Evolutionary conservation across 2,329 filamentous ascomycete species (phyloP), one percentile per base, ranked within the genome.

Genomic region (Botrytis fabae): DNA sequence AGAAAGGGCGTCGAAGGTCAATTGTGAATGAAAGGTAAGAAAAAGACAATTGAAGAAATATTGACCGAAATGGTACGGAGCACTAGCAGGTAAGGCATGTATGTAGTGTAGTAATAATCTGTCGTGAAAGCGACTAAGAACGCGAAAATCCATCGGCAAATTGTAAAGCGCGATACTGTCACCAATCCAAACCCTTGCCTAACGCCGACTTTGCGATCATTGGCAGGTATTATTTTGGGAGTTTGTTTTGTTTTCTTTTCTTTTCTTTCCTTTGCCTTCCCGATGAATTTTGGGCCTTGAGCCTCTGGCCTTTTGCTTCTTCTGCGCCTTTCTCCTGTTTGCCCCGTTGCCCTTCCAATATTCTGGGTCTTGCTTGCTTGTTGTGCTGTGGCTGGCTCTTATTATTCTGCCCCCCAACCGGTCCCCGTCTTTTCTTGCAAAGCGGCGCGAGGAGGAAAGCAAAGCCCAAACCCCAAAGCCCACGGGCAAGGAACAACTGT

Each of bases 121-220:
- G 42, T 38, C 32, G 38, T 60, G 61, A 46, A 62, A n/a, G 60
- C 60, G 28, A 57, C 51, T 57, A 57, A 57, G 28, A 51, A 71
- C 69, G 69, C 69, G 69, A 70, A 70, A 70, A 64, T 64, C 32
- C 9, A 42, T 46, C 40, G 60, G 44, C 35, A 63, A 64, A 71
- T 42, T 25, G 32, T 51, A 66, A 72, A 68, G 60, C 54, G 63
- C 62, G 63, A 72, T 72, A 61, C 40, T 35, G 38, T 48, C 40
- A 61, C 68, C 68, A 70, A 70, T 62, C 68, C 68, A 40, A 60
- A 64, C 54, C 69, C 60, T 61, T 60, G 54, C 46, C 60, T 68
- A 68, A 42, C 62, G 62, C 44, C 42, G 22, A 48, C 42, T 64
- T 35, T 32, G 62, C n/a, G 40, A 46, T 64, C 42, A 46, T 46